Evolutionary conservation across 257 asterid genomes (phyloP), one percentile per base, ranked within the genome.

Genomic region (Solanum sparsipilum): DNA sequence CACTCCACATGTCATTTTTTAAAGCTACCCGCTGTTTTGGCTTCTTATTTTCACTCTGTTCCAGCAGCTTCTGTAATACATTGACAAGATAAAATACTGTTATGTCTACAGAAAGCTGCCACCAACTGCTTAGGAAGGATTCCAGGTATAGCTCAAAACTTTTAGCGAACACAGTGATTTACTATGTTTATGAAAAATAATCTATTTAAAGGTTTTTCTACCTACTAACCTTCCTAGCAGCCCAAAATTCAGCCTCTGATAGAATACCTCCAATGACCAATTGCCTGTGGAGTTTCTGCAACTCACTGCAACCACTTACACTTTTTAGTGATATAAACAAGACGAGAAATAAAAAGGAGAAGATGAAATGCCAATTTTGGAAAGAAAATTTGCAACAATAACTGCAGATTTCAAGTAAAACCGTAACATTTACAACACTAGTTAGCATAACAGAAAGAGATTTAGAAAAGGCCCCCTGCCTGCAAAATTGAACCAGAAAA

Each of bases 201-300:
- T 48, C 29, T 5, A 81, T 29, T 81, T 46, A 81, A 29, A 15
- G 85, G 20, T 34, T 16, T 63, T 48, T 91, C 88, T 87, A 91
- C 87, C 84, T 72, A 89, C 97, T 90, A 87, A 95, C 99, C 99
- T 97, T 96, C 91, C 98, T 92, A 21, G 98, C 91, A 3, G 99
- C 98, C 99, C 99, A 97, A 92, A 97, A 97, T 90, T 97, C 99
- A 87, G 94, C 98, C 89, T 97, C 99, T 27, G 98, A 91, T 89
- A 97, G 92, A 88, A 91, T 92, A 87, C 96, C 95, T 89, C 93
- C 96, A 89, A 91, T 93, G 83, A 97, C 99, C 87, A 97, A 91
- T 89, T 96, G 94, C 94, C 93, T 95, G 95, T 96, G 99, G 87
- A 94, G 96, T 90, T 91, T 93, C 94, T 95, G 98, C 89, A 96